Percentiles rank a stretch among this genome's conserved stretches.
Evolutionary conservation across 2,329 filamentous ascomycete genomes (phyloP).

Genomic region (Domatiomyces catenatus): DNA sequence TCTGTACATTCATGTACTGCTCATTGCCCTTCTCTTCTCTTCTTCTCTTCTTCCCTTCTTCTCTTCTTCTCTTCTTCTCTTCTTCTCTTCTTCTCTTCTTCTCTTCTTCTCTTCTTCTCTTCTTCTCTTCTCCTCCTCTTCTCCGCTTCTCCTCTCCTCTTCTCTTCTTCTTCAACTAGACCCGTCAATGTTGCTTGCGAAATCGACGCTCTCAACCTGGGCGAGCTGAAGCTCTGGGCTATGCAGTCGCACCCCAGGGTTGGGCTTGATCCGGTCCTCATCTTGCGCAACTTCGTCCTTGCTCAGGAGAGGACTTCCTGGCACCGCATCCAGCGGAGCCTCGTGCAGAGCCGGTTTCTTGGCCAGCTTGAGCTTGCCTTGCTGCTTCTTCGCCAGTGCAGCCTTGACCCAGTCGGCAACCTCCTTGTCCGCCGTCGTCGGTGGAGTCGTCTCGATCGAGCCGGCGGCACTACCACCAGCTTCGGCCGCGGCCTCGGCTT

Average conservation of each 20-base stretch:
- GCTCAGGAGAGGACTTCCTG: constrained; percentile 20
- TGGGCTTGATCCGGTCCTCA: constrained; percentile 4
- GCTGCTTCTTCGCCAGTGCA: constrained; percentile 52
- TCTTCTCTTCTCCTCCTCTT: too few relatives aligned
- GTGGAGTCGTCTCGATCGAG: constrained; percentile 25
- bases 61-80: too few relatives aligned
- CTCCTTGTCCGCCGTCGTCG: constrained; percentile 54
- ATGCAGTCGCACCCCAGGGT: constrained; percentile 11
- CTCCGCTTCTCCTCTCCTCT: too few relatives aligned
- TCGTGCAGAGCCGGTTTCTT: constrained; percentile 73
- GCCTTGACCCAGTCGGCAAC: constrained; percentile 71
- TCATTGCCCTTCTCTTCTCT: neutral
- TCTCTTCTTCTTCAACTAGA: neutral
- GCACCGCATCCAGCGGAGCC: constrained; percentile 62
- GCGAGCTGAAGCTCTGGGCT: constrained; percentile 12
- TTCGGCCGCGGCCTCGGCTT: constrained; percentile 40
- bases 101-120: too few relatives aligned
- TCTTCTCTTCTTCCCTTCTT: too few relatives aligned
- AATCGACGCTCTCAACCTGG: constrained; percentile 15
- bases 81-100: too few relatives aligned
- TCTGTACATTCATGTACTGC: neutral
- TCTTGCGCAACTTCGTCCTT: constrained; percentile 1
- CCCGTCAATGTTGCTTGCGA: constrained; percentile 5
- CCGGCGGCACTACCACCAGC: constrained; percentile 22
- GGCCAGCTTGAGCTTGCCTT: constrained; percentile 38